A percentile compares a stretch with the other conserved stretches of the same genome.
These are phyloP conservation scores for Monascus ruber DNA, from an alignment of 2,329 filamentous ascomycete species.

Conservation along the genomic window DNA sequence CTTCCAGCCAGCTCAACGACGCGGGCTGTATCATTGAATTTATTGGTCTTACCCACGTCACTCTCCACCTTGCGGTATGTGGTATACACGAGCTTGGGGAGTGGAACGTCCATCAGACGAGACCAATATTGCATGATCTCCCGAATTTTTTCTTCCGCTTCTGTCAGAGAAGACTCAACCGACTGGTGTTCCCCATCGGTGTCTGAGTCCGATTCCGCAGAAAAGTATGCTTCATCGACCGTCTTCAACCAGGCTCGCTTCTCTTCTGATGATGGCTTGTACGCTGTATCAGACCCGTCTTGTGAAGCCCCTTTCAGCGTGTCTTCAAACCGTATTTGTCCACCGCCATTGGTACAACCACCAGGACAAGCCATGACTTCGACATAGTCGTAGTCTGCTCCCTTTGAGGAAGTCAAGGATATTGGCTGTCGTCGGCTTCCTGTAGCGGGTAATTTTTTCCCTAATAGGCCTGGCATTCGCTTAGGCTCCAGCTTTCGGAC, in stretches of 20 bases:
- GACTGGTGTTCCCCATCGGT: constrained; percentile 17
- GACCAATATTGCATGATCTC: constrained; percentile 68
- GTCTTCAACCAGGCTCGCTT: constrained; percentile 76
- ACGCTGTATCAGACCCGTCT: constrained; percentile 8
- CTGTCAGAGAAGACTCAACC: constrained; percentile 13
- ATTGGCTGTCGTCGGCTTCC: constrained; percentile 17
- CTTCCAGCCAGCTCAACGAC: constrained; percentile 83
- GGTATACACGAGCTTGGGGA: constrained; percentile 67
- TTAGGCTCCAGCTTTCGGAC: constrained; percentile 83
- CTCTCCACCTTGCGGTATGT: constrained; percentile 88
- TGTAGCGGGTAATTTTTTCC: constrained; percentile 44
- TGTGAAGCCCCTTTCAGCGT: constrained; percentile 11
- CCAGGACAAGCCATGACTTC: constrained; percentile 99
- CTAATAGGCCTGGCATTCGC: constrained; percentile 65
- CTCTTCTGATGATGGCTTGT: constrained; percentile 59
- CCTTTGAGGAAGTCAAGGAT: constrained; percentile 18
- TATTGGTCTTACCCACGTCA: constrained; percentile 71
- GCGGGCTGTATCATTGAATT: constrained; percentile 53
- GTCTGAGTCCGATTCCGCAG: constrained; percentile 49
- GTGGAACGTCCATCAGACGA: constrained; percentile 54
- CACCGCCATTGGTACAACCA: constrained; percentile 96
- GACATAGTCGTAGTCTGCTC: constrained; percentile 70
- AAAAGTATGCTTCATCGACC: constrained; percentile 86
- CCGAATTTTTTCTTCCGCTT: constrained; percentile 38
- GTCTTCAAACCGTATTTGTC: constrained; percentile 86